These are phyloP conservation scores for Exophiala mesophila DNA, from an alignment of 2,329 filamentous ascomycete genomes.

Conservation along the genomic window DNA sequence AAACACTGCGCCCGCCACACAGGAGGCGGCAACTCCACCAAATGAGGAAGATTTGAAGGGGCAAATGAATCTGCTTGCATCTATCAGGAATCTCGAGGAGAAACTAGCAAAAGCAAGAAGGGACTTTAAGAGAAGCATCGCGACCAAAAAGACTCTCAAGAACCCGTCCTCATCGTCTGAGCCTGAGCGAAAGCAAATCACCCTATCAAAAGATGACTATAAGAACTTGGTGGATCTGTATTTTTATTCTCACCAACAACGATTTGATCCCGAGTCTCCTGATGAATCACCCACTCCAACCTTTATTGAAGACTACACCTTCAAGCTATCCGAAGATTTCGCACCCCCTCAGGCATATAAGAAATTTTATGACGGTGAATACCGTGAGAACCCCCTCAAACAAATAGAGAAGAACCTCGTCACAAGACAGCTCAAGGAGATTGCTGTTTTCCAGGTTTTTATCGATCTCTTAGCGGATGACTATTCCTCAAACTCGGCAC, in stretches of 20 bases:
- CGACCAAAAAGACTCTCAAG: background rate
- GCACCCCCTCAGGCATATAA: constrained; percentile 18
- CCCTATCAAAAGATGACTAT: constrained; percentile 41
- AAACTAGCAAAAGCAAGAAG: constrained; percentile 23
- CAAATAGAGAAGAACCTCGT: constrained; percentile 34
- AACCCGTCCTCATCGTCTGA: background rate
- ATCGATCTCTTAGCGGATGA: constrained; percentile 41
- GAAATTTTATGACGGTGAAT: constrained; percentile 20
- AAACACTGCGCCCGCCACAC: background rate
- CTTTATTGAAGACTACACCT: constrained; percentile 25
- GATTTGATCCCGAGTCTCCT: constrained; percentile 26
- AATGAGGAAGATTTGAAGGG: constrained; percentile 11
- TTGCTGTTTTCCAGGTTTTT: constrained; percentile 27
- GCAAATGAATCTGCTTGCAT: constrained; percentile 22
- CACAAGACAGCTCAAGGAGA: constrained; percentile 26
- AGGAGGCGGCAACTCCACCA: constrained; percentile 1
- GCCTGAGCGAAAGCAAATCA: constrained; percentile 12
- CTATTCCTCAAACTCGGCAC: constrained; percentile 41
- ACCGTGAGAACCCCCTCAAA: constrained; percentile 27
- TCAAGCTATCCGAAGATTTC: constrained; percentile 26
- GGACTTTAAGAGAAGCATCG: constrained; percentile 14
- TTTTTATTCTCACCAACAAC: constrained; percentile 33
- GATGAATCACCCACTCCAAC: constrained; percentile 25
- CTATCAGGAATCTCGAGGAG: constrained; percentile 25
- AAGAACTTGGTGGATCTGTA: constrained; percentile 45